Conservation (phyloP, 2,329 filamentous ascomycete species). For the Cercospora zeina region DNA sequence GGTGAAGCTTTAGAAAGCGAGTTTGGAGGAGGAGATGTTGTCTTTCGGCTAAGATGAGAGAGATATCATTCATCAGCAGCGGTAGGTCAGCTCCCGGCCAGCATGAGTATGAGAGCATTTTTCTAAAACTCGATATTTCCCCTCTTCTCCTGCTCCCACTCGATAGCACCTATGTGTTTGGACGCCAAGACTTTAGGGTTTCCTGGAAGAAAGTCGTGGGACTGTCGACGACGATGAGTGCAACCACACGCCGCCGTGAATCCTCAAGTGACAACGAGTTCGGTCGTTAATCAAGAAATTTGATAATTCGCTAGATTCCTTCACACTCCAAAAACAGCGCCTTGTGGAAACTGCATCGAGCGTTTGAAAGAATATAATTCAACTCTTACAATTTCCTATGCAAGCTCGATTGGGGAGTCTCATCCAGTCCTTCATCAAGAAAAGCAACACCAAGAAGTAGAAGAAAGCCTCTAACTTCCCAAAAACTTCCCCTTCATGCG, state of each 20-base stretch:
- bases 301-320: no score
- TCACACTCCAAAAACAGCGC: no score
- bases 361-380: no score
- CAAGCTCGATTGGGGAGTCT: neutral
- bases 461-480: neutral
- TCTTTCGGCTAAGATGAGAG: neutral
- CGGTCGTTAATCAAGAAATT: no score
- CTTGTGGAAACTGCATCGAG: no score
- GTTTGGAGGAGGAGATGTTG: neutral
- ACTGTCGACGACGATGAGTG: neutral
- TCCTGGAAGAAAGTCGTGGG: neutral
- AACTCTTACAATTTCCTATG: neutral
- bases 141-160: neutral
- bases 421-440: neutral
- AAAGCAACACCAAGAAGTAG: neutral
- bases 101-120: no score
- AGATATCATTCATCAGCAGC: no score
- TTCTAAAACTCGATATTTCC: neutral
- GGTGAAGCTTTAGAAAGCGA: neutral
- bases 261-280: no score
- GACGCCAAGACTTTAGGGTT: neutral
- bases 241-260: no score
- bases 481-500: slow-evolving; percentile 8
- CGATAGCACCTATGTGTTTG: no score
- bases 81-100: no score